Evolutionary conservation across 2,329 filamentous ascomycete genomes (phyloP), one percentile per base, ranked within the genome.

Genomic region (Exophiala spinifera): DNA sequence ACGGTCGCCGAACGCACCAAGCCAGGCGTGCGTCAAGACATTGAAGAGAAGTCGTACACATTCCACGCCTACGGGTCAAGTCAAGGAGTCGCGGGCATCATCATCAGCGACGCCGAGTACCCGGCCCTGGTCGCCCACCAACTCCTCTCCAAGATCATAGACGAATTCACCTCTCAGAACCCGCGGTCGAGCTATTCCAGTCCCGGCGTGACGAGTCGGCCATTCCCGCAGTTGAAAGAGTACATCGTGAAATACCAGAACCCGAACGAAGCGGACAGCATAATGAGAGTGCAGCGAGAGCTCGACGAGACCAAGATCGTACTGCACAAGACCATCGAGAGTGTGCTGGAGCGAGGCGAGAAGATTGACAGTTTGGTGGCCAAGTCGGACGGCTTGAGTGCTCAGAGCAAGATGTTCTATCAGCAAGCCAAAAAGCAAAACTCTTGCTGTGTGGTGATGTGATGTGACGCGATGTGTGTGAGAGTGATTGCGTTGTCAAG

Each of bases 341-440:
- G 58, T n/a, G 65, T 69, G 45, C 40, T 65, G 53, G 87, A 96
- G 78, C 83, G 94, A 59, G 94, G 91, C 39, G 91, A 97, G 83
- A 97, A 96, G 81, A 90, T 99, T 64, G 92, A 97, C 69, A 89
- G 88, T 65, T 75, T 99, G 64, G 92, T 97, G 43, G 86, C 86
- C 61, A 97, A 97, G 83, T 95, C 89, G 67, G 90, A 96, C 65
- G 89, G 86, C 11, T 74, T 99, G 67, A 95, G 89, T 73, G 83
- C 84, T 46, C 88, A 94, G 79, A 96, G 90, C 76, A 97, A 96
- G 81, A 92, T 95, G 87, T 99, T 99, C 72, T 97, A 97, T 73
- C 90, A 80, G 39, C 79, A 77, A 71, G 80, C 80, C 20, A 82
- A 83, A 72, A 82, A 83, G 70, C 80, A 83, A 67, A 83, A 83